Evolutionary conservation across 768 basidiomycete genomes (phyloP).

Genomic region (Agaricus bisporus): DNA sequence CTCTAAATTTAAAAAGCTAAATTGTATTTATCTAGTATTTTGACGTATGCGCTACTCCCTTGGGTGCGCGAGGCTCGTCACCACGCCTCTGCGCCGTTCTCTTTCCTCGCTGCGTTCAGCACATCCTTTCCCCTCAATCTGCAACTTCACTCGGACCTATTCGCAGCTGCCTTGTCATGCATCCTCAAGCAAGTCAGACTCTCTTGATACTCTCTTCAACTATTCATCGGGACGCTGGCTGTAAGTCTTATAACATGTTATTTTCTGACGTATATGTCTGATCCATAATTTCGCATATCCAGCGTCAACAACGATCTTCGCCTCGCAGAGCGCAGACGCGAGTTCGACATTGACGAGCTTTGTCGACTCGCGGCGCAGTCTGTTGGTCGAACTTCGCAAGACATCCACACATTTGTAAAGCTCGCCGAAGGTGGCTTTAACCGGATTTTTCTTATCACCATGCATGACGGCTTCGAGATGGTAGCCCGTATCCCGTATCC

Average conservation of each 20-base stretch:
- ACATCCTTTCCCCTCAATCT: constrained; percentile 17
- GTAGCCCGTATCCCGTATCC: constrained; percentile 39
- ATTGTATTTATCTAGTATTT: no score
- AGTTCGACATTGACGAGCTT: constrained; percentile 34
- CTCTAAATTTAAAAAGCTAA: no score
- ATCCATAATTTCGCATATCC: constrained; percentile 20
- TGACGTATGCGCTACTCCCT: constrained; percentile 5
- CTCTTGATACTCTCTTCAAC: constrained; percentile 30
- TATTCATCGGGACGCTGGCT: constrained; percentile 38
- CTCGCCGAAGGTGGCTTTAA: constrained; percentile 43
- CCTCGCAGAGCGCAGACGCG: constrained; percentile 35
- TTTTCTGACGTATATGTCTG: constrained; percentile 21
- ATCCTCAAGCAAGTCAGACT: constrained; percentile 23
- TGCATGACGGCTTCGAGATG: constrained; percentile 28
- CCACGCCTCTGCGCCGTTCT: constrained; percentile 13
- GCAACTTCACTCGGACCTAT: constrained; percentile 20
- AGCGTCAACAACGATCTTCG: constrained; percentile 40
- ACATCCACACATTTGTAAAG: constrained; percentile 32
- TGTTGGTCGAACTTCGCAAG: constrained; percentile 26
- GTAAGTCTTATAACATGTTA: constrained; percentile 29
- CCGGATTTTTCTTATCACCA: constrained; percentile 32
- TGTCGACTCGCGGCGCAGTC: constrained; percentile 40
- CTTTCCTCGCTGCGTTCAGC: constrained; percentile 16
- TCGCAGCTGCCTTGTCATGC: constrained; percentile 22
- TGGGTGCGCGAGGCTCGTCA: constrained; percentile 16